Base-by-base conservation (phyloP, 2,329 filamentous ascomycete species). In the Pyrenophora tritici-repentis region DNA sequence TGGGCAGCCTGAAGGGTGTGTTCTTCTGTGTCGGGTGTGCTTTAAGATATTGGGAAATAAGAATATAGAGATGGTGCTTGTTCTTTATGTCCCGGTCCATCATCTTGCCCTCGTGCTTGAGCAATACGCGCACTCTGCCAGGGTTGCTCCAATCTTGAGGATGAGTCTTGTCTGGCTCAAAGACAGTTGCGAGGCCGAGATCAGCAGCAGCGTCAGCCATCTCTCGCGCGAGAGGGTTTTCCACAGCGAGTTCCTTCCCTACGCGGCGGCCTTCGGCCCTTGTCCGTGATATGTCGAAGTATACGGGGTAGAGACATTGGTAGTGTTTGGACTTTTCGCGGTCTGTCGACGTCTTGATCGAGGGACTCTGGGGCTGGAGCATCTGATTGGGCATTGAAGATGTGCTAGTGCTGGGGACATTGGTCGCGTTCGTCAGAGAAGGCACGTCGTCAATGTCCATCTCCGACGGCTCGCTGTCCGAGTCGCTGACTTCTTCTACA, bases 61-160 rank as follows among this genome's bases (percentile, higher is more conserved):
- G 82, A 47, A 87, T 81, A 75, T 92, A 96, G 47, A 99, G 85
- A 68, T 96, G 90, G 72, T 95, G 89, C 78, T 97, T 90, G 66
- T 87, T 89, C 71, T 85, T 85, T 38, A 89, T 79, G 24, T 75
- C 76, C 20, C 75, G 63, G 56, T 80, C 81, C 32, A 80, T 66
- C 38, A 75, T 67, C 56, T 75, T 75, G 29, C 83, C 83, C 53
- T 83, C 79, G 56, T 82, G 85, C 72, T 85, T 87, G 48, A 97
- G 78, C 67, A 87, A 78, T 42, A 97, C 85, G 63, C 90, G 86
- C 57, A 97, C 90, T 52, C 94, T 83, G 3, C 94, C 94, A 10
- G 94, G 94, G 78, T 99, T 99, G 49, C 88, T 87, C 94, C 94
- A 99, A 79, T 99, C 94, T 77, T 94, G 93, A 6, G 94, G 94